Base-by-base conservation (phyloP, 2,329 filamentous ascomycete species). In the Fonsecaea multimorphosa region DNA sequence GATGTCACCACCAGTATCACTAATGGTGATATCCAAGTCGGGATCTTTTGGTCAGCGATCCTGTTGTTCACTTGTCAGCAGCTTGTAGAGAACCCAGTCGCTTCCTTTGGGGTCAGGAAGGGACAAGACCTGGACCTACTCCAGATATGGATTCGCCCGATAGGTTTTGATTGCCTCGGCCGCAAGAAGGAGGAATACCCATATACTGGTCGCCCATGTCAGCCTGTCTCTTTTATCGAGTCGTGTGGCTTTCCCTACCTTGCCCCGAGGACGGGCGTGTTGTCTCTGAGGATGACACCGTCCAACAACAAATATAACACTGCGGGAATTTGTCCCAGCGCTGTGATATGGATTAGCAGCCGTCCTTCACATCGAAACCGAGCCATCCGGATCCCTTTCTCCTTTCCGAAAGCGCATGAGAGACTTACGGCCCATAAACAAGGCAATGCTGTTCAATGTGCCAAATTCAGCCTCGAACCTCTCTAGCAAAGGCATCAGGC, bases 391-490 rank as follows among this genome's bases (percentile, higher is more conserved):
- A 34, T 27, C 34, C 27, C 31, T 54, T 29, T n/a, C 1, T 27
- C 6, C 16, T 34, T 32, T 19, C 38, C 19, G 6, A 44, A 8
- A 44, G 11, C 2, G 16, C 38, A 44, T 29, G 55, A 29, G 46
- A 49, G 16, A 85, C 93, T 82, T 83, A 96, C 93, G 93, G 64
- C 95, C 95, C 74, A 95, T 87, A 77, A 98, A 97, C 59, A 98
- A 83, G 38, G 91, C 87, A 69, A 96, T 77, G n/a, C 92, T 90
- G 29, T 92, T 92, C 74, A 98, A 82, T 7, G 94, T 98, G 59
- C 95, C 95, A 78, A 96, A 89, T 77, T 97, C 94, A 68, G 87
- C 86, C 81, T 99, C 95, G 78, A 98, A 99, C 67, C 93, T 87
- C 79, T 97, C 94, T 77, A 99, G 81, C 58, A 99, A 82, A n/a